Evolutionary conservation across 345 rosid genomes (phyloP), one percentile per base, ranked within the genome.

Genomic region (Cardiospermum halicacabum): DNA sequence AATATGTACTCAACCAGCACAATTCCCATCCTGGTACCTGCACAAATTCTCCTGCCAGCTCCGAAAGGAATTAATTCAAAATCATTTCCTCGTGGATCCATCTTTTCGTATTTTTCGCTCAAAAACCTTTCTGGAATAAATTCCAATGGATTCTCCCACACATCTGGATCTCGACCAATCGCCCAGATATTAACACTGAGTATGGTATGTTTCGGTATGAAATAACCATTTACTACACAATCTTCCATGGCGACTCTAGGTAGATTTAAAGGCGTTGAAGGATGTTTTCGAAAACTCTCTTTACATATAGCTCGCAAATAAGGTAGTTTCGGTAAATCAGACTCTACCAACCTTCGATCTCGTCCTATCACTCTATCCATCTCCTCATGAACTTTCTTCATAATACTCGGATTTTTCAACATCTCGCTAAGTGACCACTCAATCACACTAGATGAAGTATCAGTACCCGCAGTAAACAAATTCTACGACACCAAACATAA

Each of bases 101-200:
- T 73, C 48, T 72, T 76, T 5, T 75, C 60, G 16, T 69, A 27
- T 37, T 69, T 69, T 11, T 61, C 74, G 7, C 28, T 54, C 30
- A 83, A 18, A 48, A 85, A 83, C 25, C 86, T 79, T 5, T 85
- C 83, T 0, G 88, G 91, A 1, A 1, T 58, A 45, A 81, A 85
- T 0, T 72, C 74, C 1, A 53, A 28, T 7, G 91, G 91, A 9
- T 76, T 70, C 0, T 78, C 73, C 91, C 91, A 85, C 31, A 75
- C 82, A 0, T 77, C 30, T 0, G 83, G 80, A 69, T 85, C 91
- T 7, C 91, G 73, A 3, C 91, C 91, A 18, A 85, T 81, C 3
- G 83, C 88, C 88, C 91, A 86, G 19, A 80, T 81, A 68, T 86
- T 86, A n/a, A 79, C 83, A 24, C 69, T 70, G 0, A 86, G 84